Base-by-base conservation (phyloP, 139 green algal genomes). In the Mesotaenium endlicherianum region DNA sequence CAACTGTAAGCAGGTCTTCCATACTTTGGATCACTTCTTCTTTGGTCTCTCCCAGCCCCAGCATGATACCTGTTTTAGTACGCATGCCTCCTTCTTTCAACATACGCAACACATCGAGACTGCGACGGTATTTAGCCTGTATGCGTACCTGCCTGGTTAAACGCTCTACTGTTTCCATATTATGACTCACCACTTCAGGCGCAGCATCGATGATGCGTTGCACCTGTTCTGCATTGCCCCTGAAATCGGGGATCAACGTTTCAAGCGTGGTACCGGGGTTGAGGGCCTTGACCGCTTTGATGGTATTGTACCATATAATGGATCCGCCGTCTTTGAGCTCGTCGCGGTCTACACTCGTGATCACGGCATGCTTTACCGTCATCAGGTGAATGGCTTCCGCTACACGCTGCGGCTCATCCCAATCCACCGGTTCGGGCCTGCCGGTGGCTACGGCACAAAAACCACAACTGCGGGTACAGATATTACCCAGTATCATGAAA, bases 391-490 rank as follows among this genome's bases (percentile, higher is more conserved):
- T 2, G 57, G 50, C 64, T 68, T 68, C 74, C 1, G 94, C 94
- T 1, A 92, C 95, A 89, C 96, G 92, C 58, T 89, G 87, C 2
- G 93, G 93, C 84, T 97, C 94, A 3, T 90, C 38, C 0, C 90
- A 83, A 87, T 97, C 92, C 0, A 91, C 68, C 6, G 92, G 91
- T 4, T 92, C 75, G 31, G 94, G 94, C 38, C 89, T 81, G 0
- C 89, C 75, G 0, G 93, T 96, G 85, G 95, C 94, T 39, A 97
- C 94, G 0, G 94, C 94, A 81, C 94, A 97, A 85, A 97, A 97
- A 20, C 88, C 88, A 91, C 94, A 97, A 31, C 94, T 91, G n/a
- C 93, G 87, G 0, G 93, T 96, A 89, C 93, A 96, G 2, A 92
- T 96, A 85, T 94, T 91, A 77, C 92, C 94, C 59, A 96, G 83